phyloP scores from a whole-genome alignment of 164 flowering plant species.

The Malania oleifera region DNA sequence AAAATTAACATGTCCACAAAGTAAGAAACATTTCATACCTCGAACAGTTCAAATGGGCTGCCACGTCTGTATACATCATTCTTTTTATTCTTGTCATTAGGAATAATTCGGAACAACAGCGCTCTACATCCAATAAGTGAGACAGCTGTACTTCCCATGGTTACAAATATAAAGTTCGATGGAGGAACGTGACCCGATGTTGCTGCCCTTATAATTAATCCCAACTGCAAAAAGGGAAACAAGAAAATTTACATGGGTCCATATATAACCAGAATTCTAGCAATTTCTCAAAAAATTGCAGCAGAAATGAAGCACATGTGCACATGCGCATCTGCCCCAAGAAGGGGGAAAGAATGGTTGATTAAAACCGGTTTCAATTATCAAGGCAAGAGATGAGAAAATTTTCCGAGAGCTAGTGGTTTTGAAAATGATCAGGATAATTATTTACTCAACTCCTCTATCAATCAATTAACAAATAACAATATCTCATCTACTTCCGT shows the following conservation, averaged over 20 bases:
- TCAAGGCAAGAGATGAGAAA: no score
- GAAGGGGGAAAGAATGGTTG: no score
- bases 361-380: no score
- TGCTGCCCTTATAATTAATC: slow-evolving; percentile 56
- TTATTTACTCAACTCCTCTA: no score
- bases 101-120: slow-evolving; percentile 42
- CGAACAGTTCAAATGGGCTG: slow-evolving; percentile 89
- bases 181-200: slow-evolving; percentile 66
- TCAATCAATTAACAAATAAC: no score
- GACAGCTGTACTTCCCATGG: slow-evolving; percentile 83
- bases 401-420: no score
- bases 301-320: no score
- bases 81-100: slow-evolving; percentile 47
- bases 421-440: no score
- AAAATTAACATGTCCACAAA: neutral
- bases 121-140: slow-evolving; percentile 92
- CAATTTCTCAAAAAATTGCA: no score
- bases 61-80: slow-evolving; percentile 71
- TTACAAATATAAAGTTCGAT: slow-evolving; percentile 52
- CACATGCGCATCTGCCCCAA: no score
- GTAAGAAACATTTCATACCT: slow-evolving; percentile 38
- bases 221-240: slow-evolving; percentile 49
- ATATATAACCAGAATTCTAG: neutral
- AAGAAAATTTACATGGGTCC: neutral
- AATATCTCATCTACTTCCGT: no score